Percentiles rank a stretch among this genome's conserved stretches.
Evolutionary conservation across 345 rosid genomes (phyloP).

Genomic region (Boechera divaricarpa): DNA sequence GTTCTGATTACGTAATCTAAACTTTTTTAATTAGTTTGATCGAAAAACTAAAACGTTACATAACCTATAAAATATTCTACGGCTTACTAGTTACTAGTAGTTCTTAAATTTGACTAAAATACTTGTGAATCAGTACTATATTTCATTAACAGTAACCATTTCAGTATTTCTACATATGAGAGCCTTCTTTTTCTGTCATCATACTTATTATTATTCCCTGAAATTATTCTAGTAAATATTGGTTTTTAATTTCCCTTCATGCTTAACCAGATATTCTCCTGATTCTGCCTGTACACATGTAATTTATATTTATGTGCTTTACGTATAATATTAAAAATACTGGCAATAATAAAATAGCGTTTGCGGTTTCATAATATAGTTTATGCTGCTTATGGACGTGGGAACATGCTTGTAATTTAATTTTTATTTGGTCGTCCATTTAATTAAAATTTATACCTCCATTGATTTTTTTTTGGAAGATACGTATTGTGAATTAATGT

Average conservation of each 20-base stretch:
- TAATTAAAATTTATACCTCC: not conserved
- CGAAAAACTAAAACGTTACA: not conserved
- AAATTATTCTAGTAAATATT: not conserved
- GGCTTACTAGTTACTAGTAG: not conserved
- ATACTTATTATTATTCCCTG: not conserved
- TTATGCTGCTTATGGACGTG: constrained; percentile 27
- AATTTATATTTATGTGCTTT: not conserved
- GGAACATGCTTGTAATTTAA: constrained; percentile 32
- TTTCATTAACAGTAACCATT: not conserved
- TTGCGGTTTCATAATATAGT: constrained; percentile 19
- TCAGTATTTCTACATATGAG: not conserved
- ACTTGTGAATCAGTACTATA: not conserved
- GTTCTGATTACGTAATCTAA: not conserved
- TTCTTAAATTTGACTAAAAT: not conserved
- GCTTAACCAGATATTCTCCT: constrained; percentile 28
- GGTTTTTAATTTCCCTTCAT: constrained; percentile 1
- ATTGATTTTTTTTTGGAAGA: constrained; percentile 26
- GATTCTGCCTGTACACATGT: constrained; percentile 12
- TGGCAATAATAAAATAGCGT: not conserved
- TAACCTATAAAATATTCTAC: not conserved
- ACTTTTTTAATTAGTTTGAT: not conserved
- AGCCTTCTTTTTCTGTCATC: not conserved
- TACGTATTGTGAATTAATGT: constrained; percentile 28
- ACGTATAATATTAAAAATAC: not conserved
- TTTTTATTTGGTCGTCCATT: constrained; percentile 20